Percentiles rank a stretch among this genome's conserved stretches.
These are phyloP conservation scores for Pichia californica DNA, from an alignment of 805 yeast species.

Conservation along the genomic window DNA sequence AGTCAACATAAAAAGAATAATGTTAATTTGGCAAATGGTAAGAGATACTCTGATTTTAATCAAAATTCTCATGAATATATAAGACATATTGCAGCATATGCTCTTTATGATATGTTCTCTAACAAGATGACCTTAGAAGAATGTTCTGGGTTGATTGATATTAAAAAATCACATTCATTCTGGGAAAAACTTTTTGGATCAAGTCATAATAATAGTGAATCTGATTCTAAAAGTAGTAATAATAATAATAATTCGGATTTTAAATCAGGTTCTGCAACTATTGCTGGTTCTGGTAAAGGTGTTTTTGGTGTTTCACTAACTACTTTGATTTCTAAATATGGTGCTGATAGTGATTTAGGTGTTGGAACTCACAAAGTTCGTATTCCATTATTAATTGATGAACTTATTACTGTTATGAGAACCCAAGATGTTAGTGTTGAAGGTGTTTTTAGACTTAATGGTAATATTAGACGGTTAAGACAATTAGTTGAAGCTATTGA, in stretches of 20 bases:
- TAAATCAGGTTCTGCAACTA: constrained; percentile 16
- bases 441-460: constrained; percentile 94
- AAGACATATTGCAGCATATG: constrained; percentile 53
- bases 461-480: constrained; percentile 78
- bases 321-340: constrained; percentile 57
- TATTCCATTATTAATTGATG: constrained; percentile 85
- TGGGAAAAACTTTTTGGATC: constrained; percentile 44
- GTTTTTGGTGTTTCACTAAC: constrained; percentile 81
- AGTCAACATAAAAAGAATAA: neutral
- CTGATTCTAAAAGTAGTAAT: neutral
- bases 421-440: constrained; percentile 93
- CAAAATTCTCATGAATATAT: constrained; percentile 51
- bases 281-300: constrained; percentile 22
- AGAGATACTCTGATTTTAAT: constrained; percentile 55
- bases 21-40: neutral
- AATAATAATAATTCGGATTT: constrained; percentile 11
- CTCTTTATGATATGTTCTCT: constrained; percentile 33
- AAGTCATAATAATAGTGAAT: constrained; percentile 7
- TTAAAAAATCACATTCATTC: constrained; percentile 38
- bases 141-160: constrained; percentile 36
- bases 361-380: constrained; percentile 74
- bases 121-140: constrained; percentile 31
- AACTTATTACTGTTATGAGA: constrained; percentile 71
- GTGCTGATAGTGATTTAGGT: constrained; percentile 79
- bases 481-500: constrained; percentile 72